Evolutionary conservation across 2,329 filamentous ascomycete genomes (phyloP).

Genomic region (Tothia fuscella): DNA sequence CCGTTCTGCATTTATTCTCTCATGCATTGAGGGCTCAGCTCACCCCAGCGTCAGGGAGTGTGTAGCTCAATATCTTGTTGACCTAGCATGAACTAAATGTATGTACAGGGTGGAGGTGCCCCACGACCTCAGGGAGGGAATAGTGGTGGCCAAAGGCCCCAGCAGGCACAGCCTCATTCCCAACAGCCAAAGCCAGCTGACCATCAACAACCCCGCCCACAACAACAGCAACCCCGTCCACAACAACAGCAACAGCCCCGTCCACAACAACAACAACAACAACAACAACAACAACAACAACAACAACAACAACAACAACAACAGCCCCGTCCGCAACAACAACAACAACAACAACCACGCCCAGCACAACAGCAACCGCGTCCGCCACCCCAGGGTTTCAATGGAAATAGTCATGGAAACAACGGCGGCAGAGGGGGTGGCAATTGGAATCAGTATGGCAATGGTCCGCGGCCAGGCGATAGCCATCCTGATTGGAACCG

Average conservation of each 20-base stretch:
- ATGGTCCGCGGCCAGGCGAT: background rate
- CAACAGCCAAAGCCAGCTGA: background rate
- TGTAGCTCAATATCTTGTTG: too few relatives aligned
- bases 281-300: background rate
- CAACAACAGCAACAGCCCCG: background rate
- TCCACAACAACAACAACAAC: background rate
- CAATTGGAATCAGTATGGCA: background rate
- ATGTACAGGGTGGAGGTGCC: too few relatives aligned
- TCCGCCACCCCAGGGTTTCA: background rate
- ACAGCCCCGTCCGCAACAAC: background rate
- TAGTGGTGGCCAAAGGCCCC: background rate
- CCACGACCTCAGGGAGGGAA: too few relatives aligned
- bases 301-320: background rate
- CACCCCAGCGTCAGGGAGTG: too few relatives aligned
- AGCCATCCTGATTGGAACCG: slow-evolving; percentile 3
- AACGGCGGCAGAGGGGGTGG: background rate
- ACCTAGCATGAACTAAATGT: too few relatives aligned
- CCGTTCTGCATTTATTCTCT: too few relatives aligned
- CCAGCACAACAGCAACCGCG: background rate
- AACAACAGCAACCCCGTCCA: background rate
- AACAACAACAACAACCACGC: background rate
- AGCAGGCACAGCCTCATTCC: background rate
- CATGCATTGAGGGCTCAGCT: too few relatives aligned
- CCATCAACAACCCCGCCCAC: background rate
- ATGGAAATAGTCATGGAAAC: background rate